A percentile compares a stretch with the other conserved stretches of the same genome.
These are phyloP conservation scores for Exophiala oligosperma DNA, from an alignment of 2,329 filamentous ascomycete species.

Conservation along the genomic window DNA sequence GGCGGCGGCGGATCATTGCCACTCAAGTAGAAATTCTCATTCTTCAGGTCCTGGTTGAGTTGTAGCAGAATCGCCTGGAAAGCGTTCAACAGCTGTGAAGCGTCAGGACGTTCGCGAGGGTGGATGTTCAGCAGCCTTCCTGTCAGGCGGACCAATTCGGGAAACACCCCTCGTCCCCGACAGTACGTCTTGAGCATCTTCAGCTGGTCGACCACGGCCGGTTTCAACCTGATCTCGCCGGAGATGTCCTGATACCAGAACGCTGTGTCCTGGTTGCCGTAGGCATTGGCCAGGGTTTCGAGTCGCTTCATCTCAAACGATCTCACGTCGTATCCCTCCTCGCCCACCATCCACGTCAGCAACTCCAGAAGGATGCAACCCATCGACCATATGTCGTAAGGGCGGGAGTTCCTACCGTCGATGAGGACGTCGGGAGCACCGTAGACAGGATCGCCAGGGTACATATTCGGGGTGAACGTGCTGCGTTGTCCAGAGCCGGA, in stretches of 20 bases:
- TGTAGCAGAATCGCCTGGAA: not conserved
- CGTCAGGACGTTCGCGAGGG: not conserved
- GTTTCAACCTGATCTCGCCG: not conserved
- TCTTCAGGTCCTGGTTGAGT: not conserved
- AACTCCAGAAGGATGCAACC: slow-evolving; percentile 1
- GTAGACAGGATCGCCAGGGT: not conserved
- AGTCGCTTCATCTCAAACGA: not conserved
- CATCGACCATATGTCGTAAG: slow-evolving; percentile 3
- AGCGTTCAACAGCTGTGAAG: not conserved
- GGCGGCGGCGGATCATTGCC: not conserved
- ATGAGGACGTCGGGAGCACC: not conserved
- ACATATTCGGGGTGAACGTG: not conserved
- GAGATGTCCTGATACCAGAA: not conserved
- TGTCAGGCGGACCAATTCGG: not conserved
- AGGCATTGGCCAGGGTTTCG: not conserved
- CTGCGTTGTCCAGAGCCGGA: not conserved
- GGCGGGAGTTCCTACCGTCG: not conserved
- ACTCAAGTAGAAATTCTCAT: not conserved
- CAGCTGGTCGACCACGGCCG: not conserved
- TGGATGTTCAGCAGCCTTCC: not conserved
- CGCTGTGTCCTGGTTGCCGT: not conserved
- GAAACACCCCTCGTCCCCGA: not conserved
- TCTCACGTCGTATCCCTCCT: not conserved
- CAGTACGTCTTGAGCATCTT: not conserved
- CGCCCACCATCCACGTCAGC: not conserved